Evolutionary conservation across 129 eudicot species (phyloP).

Genomic region (Solidago caesia): DNA sequence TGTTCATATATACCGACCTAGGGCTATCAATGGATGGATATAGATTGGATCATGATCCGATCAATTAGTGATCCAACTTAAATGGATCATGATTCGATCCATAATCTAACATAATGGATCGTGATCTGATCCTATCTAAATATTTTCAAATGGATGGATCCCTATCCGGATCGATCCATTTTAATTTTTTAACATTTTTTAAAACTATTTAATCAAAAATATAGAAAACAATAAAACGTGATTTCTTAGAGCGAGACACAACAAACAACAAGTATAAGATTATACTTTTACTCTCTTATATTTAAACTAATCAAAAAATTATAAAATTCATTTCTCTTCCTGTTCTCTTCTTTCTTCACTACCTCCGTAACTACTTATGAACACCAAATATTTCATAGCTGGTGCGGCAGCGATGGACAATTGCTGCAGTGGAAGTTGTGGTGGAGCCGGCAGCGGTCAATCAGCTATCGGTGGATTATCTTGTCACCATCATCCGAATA

Average conservation of each 20-base stretch:
- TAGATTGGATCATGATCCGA: too few relatives aligned
- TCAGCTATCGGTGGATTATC: constrained; percentile 63
- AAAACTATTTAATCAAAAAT: too few relatives aligned
- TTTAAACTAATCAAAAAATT: too few relatives aligned
- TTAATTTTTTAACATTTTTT: too few relatives aligned
- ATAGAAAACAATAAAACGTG: constrained; percentile 26
- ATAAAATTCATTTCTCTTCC: not conserved
- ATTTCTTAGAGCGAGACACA: constrained; percentile 23
- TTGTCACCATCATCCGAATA: constrained; percentile 25
- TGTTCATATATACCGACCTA: too few relatives aligned
- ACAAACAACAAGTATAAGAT: constrained; percentile 31
- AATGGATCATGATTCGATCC: too few relatives aligned
- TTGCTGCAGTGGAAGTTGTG: constrained; percentile 72
- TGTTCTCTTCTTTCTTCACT: constrained; percentile 4
- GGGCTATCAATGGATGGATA: too few relatives aligned
- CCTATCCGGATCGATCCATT: too few relatives aligned
- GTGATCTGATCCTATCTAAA: too few relatives aligned
- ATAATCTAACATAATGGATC: too few relatives aligned
- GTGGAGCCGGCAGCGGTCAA: constrained; percentile 55
- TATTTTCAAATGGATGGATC: too few relatives aligned
- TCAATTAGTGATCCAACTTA: too few relatives aligned
- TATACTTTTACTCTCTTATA: not conserved
- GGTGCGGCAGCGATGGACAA: constrained; percentile 72
- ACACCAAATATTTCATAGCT: not conserved
- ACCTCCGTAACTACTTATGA: not conserved